Evolutionary conservation across 257 asterid species (phyloP), one percentile per base, ranked within the genome.

Genomic region (Gentiana dahurica): DNA sequence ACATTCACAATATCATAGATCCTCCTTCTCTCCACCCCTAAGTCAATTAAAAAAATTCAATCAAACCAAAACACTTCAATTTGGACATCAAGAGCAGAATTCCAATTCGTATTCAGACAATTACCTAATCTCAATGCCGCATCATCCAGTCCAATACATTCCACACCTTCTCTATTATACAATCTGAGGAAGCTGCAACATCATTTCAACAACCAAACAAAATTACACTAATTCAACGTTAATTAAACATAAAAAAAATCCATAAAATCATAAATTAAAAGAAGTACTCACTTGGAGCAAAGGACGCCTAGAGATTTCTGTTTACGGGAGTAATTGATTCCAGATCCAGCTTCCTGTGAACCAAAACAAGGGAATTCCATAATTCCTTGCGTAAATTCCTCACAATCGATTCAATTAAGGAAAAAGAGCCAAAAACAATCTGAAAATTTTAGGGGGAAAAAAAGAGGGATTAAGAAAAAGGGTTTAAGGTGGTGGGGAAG

Each of bases 1-100:
- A 92, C 97, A 75, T 88, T 88, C 36, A 92, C 98, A 3, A 92
- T 92, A 54, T 88, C 98, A 65, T 92, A 92, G 88, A 92, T 92
- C 81, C 95, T 90, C 80, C 98, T 65, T 80, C 98, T 85, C 57
- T 92, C 98, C 49, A 92, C 98, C 51, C 97, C 94, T 90, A 58
- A 15, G 9, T 41, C 9, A 41, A 4, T 5, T 41, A 7, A 7
- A 41, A 65, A 32, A 15, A 15, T 12, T 15, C 12, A 15, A 10
- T 60, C 34, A 56, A 38, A 50, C 59, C 36, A 43, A 39, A 39
- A 53, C 52, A 43, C 10, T 1, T 24, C 4, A 55, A 15, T 41
- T 10, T 41, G 9, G 46, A 63, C n/a, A 33, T 24, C 1, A 4
- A 12, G 45, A 3, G 3, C 36, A 37, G 43, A 24, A 64, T 33